Conservation (phyloP, 1,284 basidiomycete genomes). For the Coniferiporia sulphurascens region DNA sequence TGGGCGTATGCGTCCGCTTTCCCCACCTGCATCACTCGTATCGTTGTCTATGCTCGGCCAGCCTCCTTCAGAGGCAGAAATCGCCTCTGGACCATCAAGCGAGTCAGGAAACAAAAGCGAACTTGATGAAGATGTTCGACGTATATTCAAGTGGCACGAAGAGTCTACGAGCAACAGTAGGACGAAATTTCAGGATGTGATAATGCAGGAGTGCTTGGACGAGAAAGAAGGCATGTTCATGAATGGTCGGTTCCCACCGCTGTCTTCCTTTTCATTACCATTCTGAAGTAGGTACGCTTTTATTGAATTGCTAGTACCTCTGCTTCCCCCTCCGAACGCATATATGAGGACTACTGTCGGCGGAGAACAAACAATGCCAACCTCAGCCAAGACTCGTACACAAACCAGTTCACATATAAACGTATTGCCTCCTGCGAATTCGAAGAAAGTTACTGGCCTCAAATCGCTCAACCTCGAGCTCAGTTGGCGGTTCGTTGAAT, state of each 20-base stretch:
- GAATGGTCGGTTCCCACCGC: conserved; percentile 35
- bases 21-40: conserved; percentile 28
- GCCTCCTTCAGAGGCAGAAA: conserved; percentile 27
- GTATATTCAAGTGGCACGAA: conserved; percentile 27
- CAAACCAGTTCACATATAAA: neutral
- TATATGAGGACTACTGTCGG: neutral
- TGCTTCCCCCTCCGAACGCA: conserved; percentile 30
- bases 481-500: conserved; percentile 57
- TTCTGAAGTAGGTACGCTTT: neutral
- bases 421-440: conserved; percentile 24
- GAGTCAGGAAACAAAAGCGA: neutral
- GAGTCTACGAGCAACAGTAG: conserved; percentile 21
- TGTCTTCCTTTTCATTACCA: conserved; percentile 10
- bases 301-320: neutral
- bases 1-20: conserved; percentile 15
- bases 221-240: conserved; percentile 46
- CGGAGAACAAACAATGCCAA: neutral
- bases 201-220: conserved; percentile 51
- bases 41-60: conserved; percentile 37
- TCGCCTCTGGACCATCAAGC: conserved; percentile 22
- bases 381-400: neutral
- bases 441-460: conserved; percentile 55
- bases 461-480: conserved; percentile 54
- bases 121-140: conserved; percentile 22
- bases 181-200: conserved; percentile 31